phyloP scores from a whole-genome alignment of 2,329 filamentous ascomycete genomes.

The Bertia moriformis region DNA sequence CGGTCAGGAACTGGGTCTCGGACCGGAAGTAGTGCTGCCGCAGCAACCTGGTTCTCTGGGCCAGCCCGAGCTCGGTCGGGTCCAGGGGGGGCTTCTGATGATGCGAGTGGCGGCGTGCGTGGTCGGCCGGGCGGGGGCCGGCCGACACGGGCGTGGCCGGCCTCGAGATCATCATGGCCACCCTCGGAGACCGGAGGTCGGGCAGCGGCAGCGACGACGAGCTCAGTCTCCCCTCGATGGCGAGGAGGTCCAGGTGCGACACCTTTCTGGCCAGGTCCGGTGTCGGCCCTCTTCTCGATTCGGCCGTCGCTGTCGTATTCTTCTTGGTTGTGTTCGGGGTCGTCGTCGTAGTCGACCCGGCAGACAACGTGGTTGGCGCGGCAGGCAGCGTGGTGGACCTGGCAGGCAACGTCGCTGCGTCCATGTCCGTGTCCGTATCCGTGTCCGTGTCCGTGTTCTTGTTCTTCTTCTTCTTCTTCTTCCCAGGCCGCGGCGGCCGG shows the following conservation, averaged over 20 bases:
- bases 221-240: conserved; percentile 47
- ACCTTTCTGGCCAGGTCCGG: conserved; percentile 21
- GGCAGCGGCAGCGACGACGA: conserved; percentile 55
- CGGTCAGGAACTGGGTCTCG: conserved; percentile 67
- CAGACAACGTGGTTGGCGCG: neutral
- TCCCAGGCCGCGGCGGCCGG: too few relatives aligned
- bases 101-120: conserved; percentile 45
- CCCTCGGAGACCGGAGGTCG: conserved; percentile 36
- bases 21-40: conserved; percentile 73
- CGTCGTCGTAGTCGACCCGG: conserved; percentile 4
- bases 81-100: conserved; percentile 38
- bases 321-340: conserved; percentile 4
- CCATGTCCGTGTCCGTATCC: too few relatives aligned
- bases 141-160: conserved; percentile 44
- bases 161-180: conserved; percentile 32
- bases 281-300: conserved; percentile 15
- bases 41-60: conserved; percentile 58
- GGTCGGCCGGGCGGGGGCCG: conserved; percentile 31
- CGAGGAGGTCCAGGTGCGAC: conserved; percentile 34
- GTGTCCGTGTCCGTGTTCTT: too few relatives aligned
- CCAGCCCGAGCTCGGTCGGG: conserved; percentile 43
- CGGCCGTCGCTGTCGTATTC: conserved; percentile 6
- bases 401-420: too few relatives aligned
- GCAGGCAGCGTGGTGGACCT: neutral
- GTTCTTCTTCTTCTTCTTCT: too few relatives aligned